A percentile compares a stretch with the other conserved stretches of the same genome.
Conservation (phyloP, 1,284 basidiomycete species). For the Ustilago hordei region DNA sequence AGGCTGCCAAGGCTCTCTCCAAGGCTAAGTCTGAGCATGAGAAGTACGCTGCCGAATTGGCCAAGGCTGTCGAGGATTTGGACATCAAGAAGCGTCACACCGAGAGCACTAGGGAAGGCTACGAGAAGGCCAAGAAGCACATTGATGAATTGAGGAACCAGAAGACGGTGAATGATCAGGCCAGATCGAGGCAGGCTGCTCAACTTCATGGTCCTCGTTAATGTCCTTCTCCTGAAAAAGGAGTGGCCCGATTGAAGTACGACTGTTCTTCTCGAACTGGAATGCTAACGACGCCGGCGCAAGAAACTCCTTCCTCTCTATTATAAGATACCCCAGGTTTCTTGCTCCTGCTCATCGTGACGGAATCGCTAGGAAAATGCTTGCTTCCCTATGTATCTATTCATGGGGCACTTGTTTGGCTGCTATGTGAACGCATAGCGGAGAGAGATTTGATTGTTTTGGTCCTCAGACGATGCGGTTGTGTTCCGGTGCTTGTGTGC, state of each 20-base stretch:
- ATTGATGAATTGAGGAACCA: constrained; percentile 56
- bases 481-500: not conserved
- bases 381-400: constrained; percentile 1
- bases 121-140: constrained; percentile 54
- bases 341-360: not conserved
- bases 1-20: constrained; percentile 58
- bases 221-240: not conserved
- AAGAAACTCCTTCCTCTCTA: not conserved
- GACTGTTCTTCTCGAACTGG: not conserved
- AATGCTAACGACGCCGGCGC: not conserved
- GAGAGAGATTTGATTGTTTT: not conserved
- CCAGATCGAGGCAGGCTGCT: constrained; percentile 46
- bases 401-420: not conserved
- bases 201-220: constrained; percentile 39
- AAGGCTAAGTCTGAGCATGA: constrained; percentile 58
- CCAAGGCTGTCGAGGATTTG: constrained; percentile 60
- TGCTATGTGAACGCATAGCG: not conserved
- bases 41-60: constrained; percentile 53
- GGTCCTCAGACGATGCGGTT: not conserved
- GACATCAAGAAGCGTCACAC: constrained; percentile 66
- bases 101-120: constrained; percentile 41
- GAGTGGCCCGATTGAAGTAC: too few relatives aligned
- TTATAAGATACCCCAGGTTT: constrained; percentile 32
- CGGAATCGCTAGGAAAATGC: not conserved
- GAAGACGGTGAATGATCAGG: constrained; percentile 58